phyloP scores from a whole-genome alignment of 305 asterid genomes.

The Solanum hybrid region DNA sequence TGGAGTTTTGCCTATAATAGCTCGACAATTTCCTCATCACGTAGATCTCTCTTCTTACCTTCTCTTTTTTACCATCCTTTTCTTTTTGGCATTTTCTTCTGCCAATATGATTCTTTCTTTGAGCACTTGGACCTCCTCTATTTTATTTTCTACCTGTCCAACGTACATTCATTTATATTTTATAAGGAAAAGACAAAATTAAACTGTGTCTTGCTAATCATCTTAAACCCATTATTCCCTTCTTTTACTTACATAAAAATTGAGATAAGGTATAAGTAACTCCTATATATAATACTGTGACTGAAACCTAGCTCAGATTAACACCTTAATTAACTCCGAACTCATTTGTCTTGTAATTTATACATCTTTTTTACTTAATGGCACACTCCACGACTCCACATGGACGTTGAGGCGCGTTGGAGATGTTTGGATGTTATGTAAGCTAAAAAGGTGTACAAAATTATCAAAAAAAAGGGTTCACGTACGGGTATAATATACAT shows the following conservation, averaged over 20 bases:
- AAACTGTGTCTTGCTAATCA: neutral
- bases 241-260: neutral
- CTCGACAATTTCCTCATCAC: slow-evolving; percentile 7
- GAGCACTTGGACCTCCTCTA: neutral
- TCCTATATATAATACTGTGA: neutral
- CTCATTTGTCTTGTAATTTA: no score
- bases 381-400: no score
- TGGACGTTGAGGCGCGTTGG: no score
- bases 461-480: no score
- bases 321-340: no score
- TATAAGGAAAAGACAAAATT: neutral
- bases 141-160: neutral
- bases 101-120: slow-evolving; percentile 10
- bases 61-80: neutral
- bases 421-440: no score
- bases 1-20: slow-evolving; percentile 2
- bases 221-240: neutral
- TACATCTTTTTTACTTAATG: no score
- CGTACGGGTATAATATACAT: no score
- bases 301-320: no score
- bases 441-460: no score
- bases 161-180: neutral
- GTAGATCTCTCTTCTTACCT: neutral
- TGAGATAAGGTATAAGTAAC: neutral
- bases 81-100: slow-evolving; percentile 15